Evolutionary conservation across 2,329 filamentous ascomycete genomes (phyloP), one percentile per base, ranked within the genome.

Genomic region (Curvularia lunata): DNA sequence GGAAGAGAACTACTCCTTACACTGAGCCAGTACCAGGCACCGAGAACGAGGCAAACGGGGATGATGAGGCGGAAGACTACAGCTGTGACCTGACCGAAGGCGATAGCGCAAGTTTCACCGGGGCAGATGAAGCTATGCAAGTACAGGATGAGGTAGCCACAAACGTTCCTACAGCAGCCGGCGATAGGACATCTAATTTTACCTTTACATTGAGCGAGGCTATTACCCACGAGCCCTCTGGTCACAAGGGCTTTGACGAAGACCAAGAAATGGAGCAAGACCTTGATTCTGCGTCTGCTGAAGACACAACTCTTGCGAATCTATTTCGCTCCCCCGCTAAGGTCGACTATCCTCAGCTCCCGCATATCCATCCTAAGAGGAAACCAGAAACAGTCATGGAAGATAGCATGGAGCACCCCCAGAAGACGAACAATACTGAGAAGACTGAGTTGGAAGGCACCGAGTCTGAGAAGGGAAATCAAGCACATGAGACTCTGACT

Each of bases 281-380:
- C 6, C 13, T 40, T 3, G 62, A 61, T 12, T 27, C 43, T 21
- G 21, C 48, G 19, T 34, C 32, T 0, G 51, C 58, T 1, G 63
- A 71, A 21, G 68, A 72, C 27, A 62, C 61, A 1, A 73, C 65
- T 8, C 49, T 66, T 4, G 56, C 57, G 7, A 58, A 59, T 4
- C 51, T 71, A n/a, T 73, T 73, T 53, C 62, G 62, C 19, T 69
- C 68, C 1, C 64, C 70, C n/a, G 43, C 27, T 16, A 68, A 69
- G 42, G 49, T 68, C 6, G 51, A 59, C n/a, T 69, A 65, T 32
- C 68, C 68, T 2, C 21, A 61, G 18, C 46, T 71, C 19, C 62
- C 64, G 5, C 50, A 47, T 1, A 62, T 45, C n/a, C 43, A 57
- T 13, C 21, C 41, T 30, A 46, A 61, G 38, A 21, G 13, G 8